A percentile compares a stretch with the other conserved stretches of the same genome.
Evolutionary conservation across 805 yeast species (phyloP).

Genomic region (Sungouiozyma intestinalis): DNA sequence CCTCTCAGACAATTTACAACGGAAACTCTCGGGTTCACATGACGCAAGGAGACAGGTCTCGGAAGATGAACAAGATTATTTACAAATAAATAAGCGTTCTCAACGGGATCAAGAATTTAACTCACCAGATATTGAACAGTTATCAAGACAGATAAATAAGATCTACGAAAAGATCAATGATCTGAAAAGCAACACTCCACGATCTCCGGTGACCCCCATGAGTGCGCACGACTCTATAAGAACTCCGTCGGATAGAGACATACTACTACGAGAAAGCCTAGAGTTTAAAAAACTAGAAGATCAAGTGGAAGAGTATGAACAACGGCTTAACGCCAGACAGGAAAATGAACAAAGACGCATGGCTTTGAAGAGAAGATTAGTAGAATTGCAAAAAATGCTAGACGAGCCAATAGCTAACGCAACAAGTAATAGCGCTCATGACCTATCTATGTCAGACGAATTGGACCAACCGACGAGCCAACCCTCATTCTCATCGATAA

Average conservation of each 20-base stretch:
- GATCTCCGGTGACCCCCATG: neutral
- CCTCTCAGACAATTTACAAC: conserved; percentile 10
- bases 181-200: neutral
- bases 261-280: conserved; percentile 26
- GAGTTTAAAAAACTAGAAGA: conserved; percentile 28
- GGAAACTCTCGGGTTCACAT: neutral
- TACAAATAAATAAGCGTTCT: conserved; percentile 16
- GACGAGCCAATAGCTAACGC: conserved; percentile 5
- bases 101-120: conserved; percentile 3
- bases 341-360: conserved; percentile 29
- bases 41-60: conserved; percentile 11
- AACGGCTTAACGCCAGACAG: conserved; percentile 26
- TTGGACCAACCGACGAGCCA: conserved; percentile 1
- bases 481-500: neutral
- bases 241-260: conserved; percentile 26
- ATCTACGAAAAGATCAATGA: neutral
- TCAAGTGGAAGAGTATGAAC: conserved; percentile 25
- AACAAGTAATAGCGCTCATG: neutral
- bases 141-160: neutral
- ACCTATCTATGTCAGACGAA: neutral
- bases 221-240: neutral
- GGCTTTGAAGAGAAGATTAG: conserved; percentile 25
- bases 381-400: conserved; percentile 19
- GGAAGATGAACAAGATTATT: conserved; percentile 10
- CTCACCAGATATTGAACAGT: neutral